Conservation (phyloP, 108 stramenopile genomes). For the Nannochloropsis salina region DNA sequence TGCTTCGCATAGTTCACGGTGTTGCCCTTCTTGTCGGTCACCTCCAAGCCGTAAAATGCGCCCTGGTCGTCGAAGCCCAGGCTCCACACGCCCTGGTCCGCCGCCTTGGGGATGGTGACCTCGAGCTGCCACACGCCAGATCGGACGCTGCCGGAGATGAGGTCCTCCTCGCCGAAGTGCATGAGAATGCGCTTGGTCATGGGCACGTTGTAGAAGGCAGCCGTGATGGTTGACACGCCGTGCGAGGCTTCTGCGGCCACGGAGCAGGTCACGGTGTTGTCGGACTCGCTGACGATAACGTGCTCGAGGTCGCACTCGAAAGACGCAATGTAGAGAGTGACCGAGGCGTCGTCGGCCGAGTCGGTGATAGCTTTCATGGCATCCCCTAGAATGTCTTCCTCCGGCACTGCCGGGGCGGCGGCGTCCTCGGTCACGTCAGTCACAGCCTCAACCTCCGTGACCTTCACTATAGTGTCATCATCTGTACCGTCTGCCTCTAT, state of each 20-base stretch:
- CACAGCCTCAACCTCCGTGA: background rate
- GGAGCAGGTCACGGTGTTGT: background rate
- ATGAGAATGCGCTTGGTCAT: constrained; percentile 13
- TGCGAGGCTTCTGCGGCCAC: constrained; percentile 1
- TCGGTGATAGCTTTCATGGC: background rate
- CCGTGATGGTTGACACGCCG: background rate
- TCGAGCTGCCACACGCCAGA: background rate
- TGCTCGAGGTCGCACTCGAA: background rate
- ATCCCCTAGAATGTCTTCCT: background rate
- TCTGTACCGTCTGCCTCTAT: background rate
- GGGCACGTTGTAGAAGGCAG: constrained; percentile 1
- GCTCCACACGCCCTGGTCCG: constrained; percentile 1
- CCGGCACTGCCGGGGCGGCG: background rate
- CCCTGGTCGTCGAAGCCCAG: constrained; percentile 4
- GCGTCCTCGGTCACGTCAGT: background rate
- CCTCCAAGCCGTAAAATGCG: background rate
- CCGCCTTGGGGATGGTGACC: background rate
- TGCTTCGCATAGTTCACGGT: background rate
- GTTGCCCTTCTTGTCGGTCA: background rate
- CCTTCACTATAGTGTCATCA: background rate
- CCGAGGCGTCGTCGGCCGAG: background rate
- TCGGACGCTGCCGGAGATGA: background rate
- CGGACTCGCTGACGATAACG: background rate
- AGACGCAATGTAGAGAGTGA: background rate
- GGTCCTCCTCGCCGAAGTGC: constrained; percentile 7